Conservation (phyloP, 805 yeast species). For the Wickerhamiella sergipiensis region DNA sequence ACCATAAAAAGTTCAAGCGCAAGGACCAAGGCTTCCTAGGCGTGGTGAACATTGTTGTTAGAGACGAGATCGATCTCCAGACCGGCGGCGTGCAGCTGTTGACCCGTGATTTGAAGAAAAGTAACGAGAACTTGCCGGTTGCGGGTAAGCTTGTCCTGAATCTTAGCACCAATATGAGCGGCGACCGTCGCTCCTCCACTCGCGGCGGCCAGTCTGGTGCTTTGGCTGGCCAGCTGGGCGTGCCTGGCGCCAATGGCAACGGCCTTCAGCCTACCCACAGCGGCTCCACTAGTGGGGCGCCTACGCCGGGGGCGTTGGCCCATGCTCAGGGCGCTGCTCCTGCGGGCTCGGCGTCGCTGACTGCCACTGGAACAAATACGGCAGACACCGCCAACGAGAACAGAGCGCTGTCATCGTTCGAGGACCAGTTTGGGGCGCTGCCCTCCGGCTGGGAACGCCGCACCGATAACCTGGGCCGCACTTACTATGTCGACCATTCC, state of each 20-base stretch:
- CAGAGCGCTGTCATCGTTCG: conserved; percentile 45
- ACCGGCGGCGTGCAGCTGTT: conserved; percentile 47
- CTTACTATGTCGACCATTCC: conserved; percentile 95
- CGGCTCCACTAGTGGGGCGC: conserved; percentile 12
- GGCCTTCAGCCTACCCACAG: conserved; percentile 12
- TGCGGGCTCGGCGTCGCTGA: not conserved
- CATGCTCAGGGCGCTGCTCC: not conserved
- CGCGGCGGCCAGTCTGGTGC: not conserved
- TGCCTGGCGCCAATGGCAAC: conserved; percentile 11
- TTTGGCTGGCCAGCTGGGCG: conserved; percentile 5
- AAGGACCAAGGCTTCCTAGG: conserved; percentile 98
- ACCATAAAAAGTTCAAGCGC: conserved; percentile 93
- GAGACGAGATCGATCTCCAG: conserved; percentile 62
- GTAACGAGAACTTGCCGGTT: conserved; percentile 86
- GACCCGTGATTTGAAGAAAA: conserved; percentile 72
- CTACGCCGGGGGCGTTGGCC: conserved; percentile 7
- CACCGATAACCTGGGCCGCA: conserved; percentile 93
- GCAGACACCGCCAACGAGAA: not conserved
- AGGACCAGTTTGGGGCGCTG: conserved; percentile 89
- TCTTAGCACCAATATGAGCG: conserved; percentile 23
- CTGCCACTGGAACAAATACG: not conserved
- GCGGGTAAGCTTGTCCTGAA: conserved; percentile 74
- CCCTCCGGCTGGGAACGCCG: conserved; percentile 99
- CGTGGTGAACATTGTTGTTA: conserved; percentile 80
- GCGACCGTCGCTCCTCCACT: conserved; percentile 6